Evolutionary conservation across 768 basidiomycete species (phyloP).

Genomic region (Wakefieldia striispora): DNA sequence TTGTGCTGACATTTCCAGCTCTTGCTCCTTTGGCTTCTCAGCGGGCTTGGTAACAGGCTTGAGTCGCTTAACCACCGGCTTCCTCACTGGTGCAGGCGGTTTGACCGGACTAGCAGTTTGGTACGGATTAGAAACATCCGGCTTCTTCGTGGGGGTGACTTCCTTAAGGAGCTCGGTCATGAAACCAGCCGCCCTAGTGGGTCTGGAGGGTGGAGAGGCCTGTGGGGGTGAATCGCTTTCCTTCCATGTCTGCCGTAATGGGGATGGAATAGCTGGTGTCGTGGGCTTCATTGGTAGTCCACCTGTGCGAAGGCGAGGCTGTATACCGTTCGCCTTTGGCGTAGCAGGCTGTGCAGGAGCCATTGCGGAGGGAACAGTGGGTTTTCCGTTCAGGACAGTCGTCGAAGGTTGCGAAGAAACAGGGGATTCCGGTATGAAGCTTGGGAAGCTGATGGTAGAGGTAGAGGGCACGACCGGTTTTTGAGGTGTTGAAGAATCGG

Average conservation of each 20-base stretch:
- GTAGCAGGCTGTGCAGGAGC: conserved; percentile 20
- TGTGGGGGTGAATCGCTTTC: conserved; percentile 40
- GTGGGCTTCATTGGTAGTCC: conserved; percentile 48
- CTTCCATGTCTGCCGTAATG: conserved; percentile 72
- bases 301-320: conserved; percentile 41
- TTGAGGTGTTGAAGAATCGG: conserved; percentile 36
- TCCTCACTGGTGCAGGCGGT: conserved; percentile 45
- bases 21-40: conserved; percentile 30
- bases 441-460: conserved; percentile 23
- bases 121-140: conserved; percentile 76
- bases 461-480: conserved; percentile 27
- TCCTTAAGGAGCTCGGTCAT: conserved; percentile 73
- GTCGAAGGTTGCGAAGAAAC: conserved; percentile 31
- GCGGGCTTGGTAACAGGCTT: conserved; percentile 33
- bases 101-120: conserved; percentile 67
- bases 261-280: conserved; percentile 66
- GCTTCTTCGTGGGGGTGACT: conserved; percentile 59
- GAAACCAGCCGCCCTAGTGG: conserved; percentile 65
- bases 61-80: conserved; percentile 39
- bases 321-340: conserved; percentile 26
- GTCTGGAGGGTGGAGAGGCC: conserved; percentile 33
- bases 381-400: conserved; percentile 26
- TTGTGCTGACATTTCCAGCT: conserved; percentile 47
- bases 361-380: conserved; percentile 23
- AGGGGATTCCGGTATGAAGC: conserved; percentile 32